These are phyloP conservation scores for Geosmithia putterillii DNA, from an alignment of 2,329 filamentous ascomycete species.

Conservation along the genomic window DNA sequence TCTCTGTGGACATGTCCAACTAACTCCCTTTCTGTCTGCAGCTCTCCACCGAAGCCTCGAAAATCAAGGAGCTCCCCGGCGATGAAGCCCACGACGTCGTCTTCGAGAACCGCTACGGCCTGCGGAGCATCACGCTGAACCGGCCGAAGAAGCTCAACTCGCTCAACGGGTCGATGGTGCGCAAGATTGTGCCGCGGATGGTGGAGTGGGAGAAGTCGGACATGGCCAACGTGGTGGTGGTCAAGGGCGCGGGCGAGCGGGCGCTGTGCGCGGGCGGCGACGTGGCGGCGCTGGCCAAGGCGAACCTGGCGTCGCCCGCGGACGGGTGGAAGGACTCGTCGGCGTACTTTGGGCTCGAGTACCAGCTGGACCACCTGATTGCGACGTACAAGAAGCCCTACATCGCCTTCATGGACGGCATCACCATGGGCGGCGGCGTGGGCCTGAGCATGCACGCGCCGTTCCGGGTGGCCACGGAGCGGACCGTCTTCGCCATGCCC, in stretches of 20 bases:
- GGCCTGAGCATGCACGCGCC: conserved; percentile 90
- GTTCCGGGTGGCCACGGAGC: conserved; percentile 91
- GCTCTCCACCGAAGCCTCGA: conserved; percentile 20
- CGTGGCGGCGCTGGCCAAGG: conserved; percentile 63
- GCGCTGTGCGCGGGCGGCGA: conserved; percentile 93
- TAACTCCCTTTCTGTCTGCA: conserved; percentile 7
- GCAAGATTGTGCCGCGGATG: conserved; percentile 83
- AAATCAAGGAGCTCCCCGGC: conserved; percentile 42
- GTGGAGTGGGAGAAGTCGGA: conserved; percentile 93
- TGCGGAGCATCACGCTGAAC: conserved; percentile 89
- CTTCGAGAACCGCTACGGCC: conserved; percentile 78
- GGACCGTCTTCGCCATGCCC: conserved; percentile 94
- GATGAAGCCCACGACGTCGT: conserved; percentile 86
- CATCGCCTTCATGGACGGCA: conserved; percentile 90
- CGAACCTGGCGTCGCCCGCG: conserved; percentile 49
- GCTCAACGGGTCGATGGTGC: conserved; percentile 85
- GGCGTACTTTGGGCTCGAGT: conserved; percentile 90
- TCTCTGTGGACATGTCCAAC: too few relatives aligned
- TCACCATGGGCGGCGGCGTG: conserved; percentile 97
- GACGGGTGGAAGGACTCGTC: conserved; percentile 63
- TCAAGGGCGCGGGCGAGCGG: conserved; percentile 77
- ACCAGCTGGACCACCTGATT: conserved; percentile 90
- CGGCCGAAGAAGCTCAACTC: conserved; percentile 85
- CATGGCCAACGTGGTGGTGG: conserved; percentile 81
- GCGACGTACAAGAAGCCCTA: conserved; percentile 90